Base-by-base conservation (phyloP, 2,329 filamentous ascomycete genomes). In the Hypocrella siamensis region DNA sequence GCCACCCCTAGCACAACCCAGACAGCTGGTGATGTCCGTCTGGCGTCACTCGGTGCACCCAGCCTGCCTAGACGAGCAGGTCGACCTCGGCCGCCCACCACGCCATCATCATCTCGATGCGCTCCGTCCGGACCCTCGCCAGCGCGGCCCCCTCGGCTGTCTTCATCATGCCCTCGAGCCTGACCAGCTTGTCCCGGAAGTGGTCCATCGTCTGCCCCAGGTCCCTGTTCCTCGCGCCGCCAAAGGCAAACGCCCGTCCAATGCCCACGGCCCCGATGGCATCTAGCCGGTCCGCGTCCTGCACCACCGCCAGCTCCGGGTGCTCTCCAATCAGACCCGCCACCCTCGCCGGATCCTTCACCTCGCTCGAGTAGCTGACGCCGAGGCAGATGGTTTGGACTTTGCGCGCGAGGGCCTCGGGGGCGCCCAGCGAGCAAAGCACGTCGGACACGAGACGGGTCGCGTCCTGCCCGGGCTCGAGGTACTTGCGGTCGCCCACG, bases 221-320 rank as follows among this genome's bases (percentile, higher is more conserved):
- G 27, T 62, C 66, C 17, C 61, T 57, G 4, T 53, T 51, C 51
- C 67, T 72, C 9, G 75, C 77, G 0, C 78, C 85, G 0, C 79
- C 73, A 50, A 75, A 94, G 4, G 54, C 47, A 42, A 60, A 60
- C 6, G 48, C 72, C 27, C 88, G 63, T 3, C 72, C 86, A 35
- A 93, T 76, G 1, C 88, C 88, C 19, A 94, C 70, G 0, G 81
- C 83, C 1, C 86, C 88, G 31, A 94, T 75, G 4, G 85, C 81
- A 56, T 96, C 88, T n/a, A 96, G 61, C 6, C 86, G 67, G 58
- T 94, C 88, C 4, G 86, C 86, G 53, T 94, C 88, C 56, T 94
- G 86, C 19, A 94, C 84, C 30, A 93, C 70, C 0, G 73, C 85
- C 21, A 60, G 46, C 42, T 58, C 55, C 1, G 82, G 82, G 49